Conservation (phyloP, 768 basidiomycete genomes). For the Suillus occidentalis region DNA sequence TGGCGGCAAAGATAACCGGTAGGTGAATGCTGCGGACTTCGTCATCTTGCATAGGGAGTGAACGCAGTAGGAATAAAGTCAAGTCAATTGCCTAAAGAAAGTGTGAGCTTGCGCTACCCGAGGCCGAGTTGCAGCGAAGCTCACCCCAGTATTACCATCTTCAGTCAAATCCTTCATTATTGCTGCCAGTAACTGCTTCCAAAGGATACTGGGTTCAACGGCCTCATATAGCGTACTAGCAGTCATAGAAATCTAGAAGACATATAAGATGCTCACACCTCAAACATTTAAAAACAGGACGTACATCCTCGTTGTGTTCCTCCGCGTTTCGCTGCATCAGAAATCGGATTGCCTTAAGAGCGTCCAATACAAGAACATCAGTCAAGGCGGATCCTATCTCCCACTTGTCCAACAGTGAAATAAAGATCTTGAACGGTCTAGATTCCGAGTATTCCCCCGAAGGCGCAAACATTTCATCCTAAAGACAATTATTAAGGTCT, state of each 20-base stretch:
- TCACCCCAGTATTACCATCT: constrained; percentile 49
- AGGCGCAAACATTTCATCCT: constrained; percentile 78
- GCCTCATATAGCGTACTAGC: constrained; percentile 89
- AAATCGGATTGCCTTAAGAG: constrained; percentile 69
- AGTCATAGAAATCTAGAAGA: constrained; percentile 67
- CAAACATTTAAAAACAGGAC: constrained; percentile 17
- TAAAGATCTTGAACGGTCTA: constrained; percentile 93
- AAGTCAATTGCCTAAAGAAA: constrained; percentile 60
- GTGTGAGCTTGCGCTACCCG: constrained; percentile 9
- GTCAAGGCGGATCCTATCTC: constrained; percentile 87
- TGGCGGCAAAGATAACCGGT: constrained; percentile 72
- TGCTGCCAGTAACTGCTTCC: constrained; percentile 69
- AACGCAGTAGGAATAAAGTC: constrained; percentile 67
- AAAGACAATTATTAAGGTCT: constrained; percentile 7
- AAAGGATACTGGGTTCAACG: constrained; percentile 85
- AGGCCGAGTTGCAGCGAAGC: constrained; percentile 10
- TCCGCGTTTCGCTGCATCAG: constrained; percentile 54
- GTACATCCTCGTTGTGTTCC: constrained; percentile 56
- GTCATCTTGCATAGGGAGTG: constrained; percentile 81
- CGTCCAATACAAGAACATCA: constrained; percentile 74
- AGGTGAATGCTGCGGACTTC: constrained; percentile 80
- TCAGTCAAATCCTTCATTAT: constrained; percentile 57
- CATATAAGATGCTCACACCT: constrained; percentile 5
- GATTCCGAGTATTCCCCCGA: constrained; percentile 75
- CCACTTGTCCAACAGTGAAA: constrained; percentile 95